Evolutionary conservation across 176 grass and related monocot species (phyloP).

Genomic region (Cenchrus fungigraminus): DNA sequence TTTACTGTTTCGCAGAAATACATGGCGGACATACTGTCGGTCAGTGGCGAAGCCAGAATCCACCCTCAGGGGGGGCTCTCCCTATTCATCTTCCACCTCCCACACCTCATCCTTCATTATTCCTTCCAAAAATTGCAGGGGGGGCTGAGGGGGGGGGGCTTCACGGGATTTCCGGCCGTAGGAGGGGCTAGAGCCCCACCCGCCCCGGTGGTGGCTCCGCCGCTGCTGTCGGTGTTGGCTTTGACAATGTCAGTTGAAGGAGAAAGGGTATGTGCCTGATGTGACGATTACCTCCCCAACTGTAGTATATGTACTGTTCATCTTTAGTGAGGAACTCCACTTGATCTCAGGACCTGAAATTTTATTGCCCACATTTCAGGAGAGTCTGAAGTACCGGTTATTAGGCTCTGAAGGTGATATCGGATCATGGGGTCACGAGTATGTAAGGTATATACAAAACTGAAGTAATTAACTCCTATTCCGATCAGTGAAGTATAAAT

Average conservation of each 20-base stretch:
- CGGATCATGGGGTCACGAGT: constrained; percentile 97
- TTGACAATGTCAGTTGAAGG: constrained; percentile 94
- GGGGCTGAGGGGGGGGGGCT: too few species aligned
- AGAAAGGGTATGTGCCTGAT: constrained; percentile 70
- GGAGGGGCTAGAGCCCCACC: too few species aligned
- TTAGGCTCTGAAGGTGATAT: constrained; percentile 93
- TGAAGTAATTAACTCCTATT: too few species aligned
- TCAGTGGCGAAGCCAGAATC: too few species aligned
- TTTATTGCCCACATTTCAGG: constrained; percentile 47
- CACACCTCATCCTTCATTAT: too few species aligned
- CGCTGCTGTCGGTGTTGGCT: constrained; percentile 57
- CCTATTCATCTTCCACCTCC: too few species aligned
- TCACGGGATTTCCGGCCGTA: too few species aligned
- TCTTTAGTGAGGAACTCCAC: background rate
- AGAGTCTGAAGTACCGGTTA: constrained; percentile 83
- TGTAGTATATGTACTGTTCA: background rate
- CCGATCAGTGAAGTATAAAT: background rate
- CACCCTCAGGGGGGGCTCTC: too few species aligned
- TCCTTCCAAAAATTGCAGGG: too few species aligned
- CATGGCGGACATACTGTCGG: constrained; percentile 74
- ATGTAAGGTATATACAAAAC: constrained; percentile 69
- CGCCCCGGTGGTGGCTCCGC: too few species aligned
- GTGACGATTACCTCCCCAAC: background rate
- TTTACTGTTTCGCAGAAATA: constrained; percentile 65
- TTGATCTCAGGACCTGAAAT: background rate